phyloP scores from a whole-genome alignment of 2,329 filamentous ascomycete genomes.

The Emergomyces pasteurianus region DNA sequence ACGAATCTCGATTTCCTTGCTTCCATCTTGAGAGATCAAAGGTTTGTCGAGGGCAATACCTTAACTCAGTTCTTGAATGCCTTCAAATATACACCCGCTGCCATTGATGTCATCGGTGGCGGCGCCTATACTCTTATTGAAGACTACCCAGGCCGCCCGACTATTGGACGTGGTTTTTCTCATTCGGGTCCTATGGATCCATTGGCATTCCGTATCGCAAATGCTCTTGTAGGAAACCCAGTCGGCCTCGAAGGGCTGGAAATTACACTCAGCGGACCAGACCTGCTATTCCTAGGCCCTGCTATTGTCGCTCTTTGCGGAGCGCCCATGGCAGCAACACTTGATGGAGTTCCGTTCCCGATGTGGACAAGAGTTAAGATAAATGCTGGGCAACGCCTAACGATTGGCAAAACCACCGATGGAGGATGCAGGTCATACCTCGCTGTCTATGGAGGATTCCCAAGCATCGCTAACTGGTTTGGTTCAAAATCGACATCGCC shows the following conservation, averaged over 20 bases:
- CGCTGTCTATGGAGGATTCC: constrained; percentile 45
- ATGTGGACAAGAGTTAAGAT: constrained; percentile 47
- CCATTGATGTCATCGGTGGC: constrained; percentile 44
- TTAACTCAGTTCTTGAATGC: constrained; percentile 44
- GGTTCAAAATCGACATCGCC: constrained; percentile 49
- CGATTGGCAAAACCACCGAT: constrained; percentile 42
- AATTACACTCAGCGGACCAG: constrained; percentile 49
- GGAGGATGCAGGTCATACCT: constrained; percentile 48
- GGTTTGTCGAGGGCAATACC: constrained; percentile 40
- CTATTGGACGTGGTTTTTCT: constrained; percentile 46
- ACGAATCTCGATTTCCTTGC: constrained; percentile 48
- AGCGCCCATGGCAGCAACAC: constrained; percentile 38
- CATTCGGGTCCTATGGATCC: constrained; percentile 52
- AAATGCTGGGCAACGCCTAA: constrained; percentile 40
- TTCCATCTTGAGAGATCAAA: constrained; percentile 35
- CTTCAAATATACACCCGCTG: constrained; percentile 40
- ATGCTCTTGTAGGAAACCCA: constrained; percentile 47
- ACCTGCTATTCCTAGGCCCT: constrained; percentile 42
- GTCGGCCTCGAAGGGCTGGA: constrained; percentile 44
- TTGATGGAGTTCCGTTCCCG: constrained; percentile 39
- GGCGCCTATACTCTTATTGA: constrained; percentile 49
- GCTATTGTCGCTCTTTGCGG: constrained; percentile 48
- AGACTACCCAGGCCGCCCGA: constrained; percentile 46
- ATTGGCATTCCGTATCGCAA: constrained; percentile 46
- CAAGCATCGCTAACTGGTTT: constrained; percentile 45